Base-by-base conservation (phyloP, 331 rosid species). In the Telfairia occidentalis region DNA sequence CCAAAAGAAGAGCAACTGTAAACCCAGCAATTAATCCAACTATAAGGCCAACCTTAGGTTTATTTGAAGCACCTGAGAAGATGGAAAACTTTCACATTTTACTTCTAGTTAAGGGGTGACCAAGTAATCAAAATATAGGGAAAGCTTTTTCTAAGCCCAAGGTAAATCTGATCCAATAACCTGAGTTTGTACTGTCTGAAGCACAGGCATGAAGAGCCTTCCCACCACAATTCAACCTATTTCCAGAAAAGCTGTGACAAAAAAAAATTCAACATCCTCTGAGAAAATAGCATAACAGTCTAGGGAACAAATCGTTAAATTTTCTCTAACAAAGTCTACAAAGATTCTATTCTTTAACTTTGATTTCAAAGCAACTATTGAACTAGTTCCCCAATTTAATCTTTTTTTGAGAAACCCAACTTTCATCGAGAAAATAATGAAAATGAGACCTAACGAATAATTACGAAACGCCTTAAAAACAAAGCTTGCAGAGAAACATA, bases 191-290 rank as follows among this genome's bases (percentile, higher is more conserved):
- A 73, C 26, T 80, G 61, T 78, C 82, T 34, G 88, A 81, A 53
- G 79, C 86, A 55, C 98, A 92, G 52, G 57, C 81, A 70, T 53
- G 90, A 65, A 32, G 54, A 73, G 67, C 49, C 73, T 80, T 86
- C 76, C 29, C 12, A 28, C 90, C 92, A 82, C 97, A 92, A 23
- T 84, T 75, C 82, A 92, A 86, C 48, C 66, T 83, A 83, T 90
- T 93, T 84, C 94, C 96, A n/a, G 92, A 84, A 78, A 90, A 93
- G 84, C 97, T 93, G 89, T 85, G 85, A 78, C 38, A 67, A 78
- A 55, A 53, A 82, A 76, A 75, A 81, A 13, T 54, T 50, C 65
- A 35, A 64, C 48, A n/a, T 9, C 49, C 29, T 64, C 45, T 19
- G 9, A 13, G 13, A 37, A 64, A 35, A 55, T 55, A 55, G 2